phyloP scores from a whole-genome alignment of 768 basidiomycete species.

The Amanita fuliginea region DNA sequence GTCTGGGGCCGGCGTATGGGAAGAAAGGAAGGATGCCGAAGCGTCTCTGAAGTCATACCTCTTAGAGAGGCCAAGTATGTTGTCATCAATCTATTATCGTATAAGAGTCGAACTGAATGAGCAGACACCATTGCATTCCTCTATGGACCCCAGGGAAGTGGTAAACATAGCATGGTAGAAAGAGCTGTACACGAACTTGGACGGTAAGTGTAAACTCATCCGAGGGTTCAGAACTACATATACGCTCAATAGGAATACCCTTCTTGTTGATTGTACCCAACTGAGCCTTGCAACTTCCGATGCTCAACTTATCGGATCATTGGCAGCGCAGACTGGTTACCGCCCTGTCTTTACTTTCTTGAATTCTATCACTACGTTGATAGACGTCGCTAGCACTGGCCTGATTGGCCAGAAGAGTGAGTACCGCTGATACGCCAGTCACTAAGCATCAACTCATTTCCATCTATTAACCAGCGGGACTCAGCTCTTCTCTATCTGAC shows the following conservation, averaged over 20 bases:
- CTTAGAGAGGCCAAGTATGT: conserved; percentile 62
- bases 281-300: conserved; percentile 66
- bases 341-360: conserved; percentile 84
- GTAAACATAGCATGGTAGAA: conserved; percentile 55
- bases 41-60: conserved; percentile 59
- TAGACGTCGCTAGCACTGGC: conserved; percentile 88
- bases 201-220: conserved; percentile 26
- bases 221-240: not conserved
- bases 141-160: conserved; percentile 78
- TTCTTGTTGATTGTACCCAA: conserved; percentile 78
- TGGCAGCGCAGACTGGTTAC: conserved; percentile 82
- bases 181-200: conserved; percentile 37
- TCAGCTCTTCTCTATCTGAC: conserved; percentile 67
- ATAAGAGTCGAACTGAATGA: not conserved
- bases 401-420: conserved; percentile 92
- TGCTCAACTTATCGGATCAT: conserved; percentile 45
- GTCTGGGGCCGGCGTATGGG: conserved; percentile 51
- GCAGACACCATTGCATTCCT: conserved; percentile 68
- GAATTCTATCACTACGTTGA: conserved; percentile 67
- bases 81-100: not conserved
- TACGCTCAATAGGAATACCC: conserved; percentile 35
- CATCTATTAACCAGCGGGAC: conserved; percentile 47
- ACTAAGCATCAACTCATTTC: not conserved
- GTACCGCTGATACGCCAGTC: not conserved
- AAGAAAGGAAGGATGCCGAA: conserved; percentile 75